Evolutionary conservation across 345 rosid genomes (phyloP), one percentile per base, ranked within the genome.

Genomic region (Cardiospermum halicacabum): DNA sequence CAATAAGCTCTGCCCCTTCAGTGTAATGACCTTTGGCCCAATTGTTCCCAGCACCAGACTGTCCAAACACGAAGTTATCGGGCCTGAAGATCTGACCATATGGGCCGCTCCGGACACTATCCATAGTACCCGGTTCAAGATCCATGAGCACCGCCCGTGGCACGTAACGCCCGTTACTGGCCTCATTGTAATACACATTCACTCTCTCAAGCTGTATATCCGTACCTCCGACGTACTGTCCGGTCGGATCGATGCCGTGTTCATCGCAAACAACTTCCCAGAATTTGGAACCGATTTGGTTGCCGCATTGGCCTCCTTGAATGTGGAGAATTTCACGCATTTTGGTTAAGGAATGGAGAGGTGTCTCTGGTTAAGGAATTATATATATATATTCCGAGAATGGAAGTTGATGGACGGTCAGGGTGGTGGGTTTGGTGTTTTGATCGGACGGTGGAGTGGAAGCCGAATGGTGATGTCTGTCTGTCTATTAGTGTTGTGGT

Each of bases 261-360:
- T 77, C 78, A 27, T 74, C 75, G 53, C 76, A 74, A 12, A 77
- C 70, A 24, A 77, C 75, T 45, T 74, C 78, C 76, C 75, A 77
- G 21, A 71, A 74, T 12, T 77, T 77, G 24, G 75, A 65, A 3
- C 78, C 74, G 47, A 77, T 77, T 68, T 77, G 76, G 26, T 77
- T 77, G 64, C 76, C 75, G 16, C 78, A 77, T 62, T 77, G 78
- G 45, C 81, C 76, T 31, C 75, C 78, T 65, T 77, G 81, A 49
- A 77, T 57, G 61, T 71, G 81, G 56, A 77, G 75, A 68, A 71
- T 77, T 56, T 77, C 81, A 3, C 78, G 69, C 78, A 77, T 77
- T 27, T 34, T 68, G 31, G 64, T 55, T 43, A 58, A 37, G 21
- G 36, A 27, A 19, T 32, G 53, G 54, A 47, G 18, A 19, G 39